Evolutionary conservation across 2,329 filamentous ascomycete species (phyloP).

Genomic region (Hypocrella siamensis): DNA sequence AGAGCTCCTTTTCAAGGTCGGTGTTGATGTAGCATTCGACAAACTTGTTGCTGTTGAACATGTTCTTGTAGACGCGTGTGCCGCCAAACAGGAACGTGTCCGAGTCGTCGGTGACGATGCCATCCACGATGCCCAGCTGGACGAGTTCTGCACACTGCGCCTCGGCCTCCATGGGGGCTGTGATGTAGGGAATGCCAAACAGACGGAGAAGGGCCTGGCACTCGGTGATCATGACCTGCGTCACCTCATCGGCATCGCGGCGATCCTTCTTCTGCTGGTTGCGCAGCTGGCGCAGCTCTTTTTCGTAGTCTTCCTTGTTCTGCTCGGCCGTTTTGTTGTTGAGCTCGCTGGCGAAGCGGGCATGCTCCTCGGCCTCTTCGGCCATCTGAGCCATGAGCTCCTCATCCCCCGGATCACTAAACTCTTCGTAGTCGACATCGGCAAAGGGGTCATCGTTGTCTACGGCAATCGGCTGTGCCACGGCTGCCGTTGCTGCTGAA

Average conservation of each 20-base stretch:
- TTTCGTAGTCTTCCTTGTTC: constrained; percentile 67
- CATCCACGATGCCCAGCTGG: constrained; percentile 73
- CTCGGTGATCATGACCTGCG: constrained; percentile 87
- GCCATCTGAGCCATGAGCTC: constrained; percentile 77
- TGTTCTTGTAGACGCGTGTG: constrained; percentile 95
- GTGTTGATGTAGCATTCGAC: constrained; percentile 84
- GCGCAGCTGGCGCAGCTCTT: constrained; percentile 71
- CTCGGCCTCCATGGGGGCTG: constrained; percentile 97
- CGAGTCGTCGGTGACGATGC: constrained; percentile 93
- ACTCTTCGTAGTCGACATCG: constrained; percentile 54
- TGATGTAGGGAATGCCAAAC: constrained; percentile 92
- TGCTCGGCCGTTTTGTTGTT: constrained; percentile 59
- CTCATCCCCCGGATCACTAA: constrained; percentile 83
- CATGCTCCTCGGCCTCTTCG: constrained; percentile 84
- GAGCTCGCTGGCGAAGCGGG: constrained; percentile 75
- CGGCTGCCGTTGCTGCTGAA: no score
- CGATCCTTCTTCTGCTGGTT: constrained; percentile 94
- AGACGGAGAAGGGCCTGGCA: constrained; percentile 80
- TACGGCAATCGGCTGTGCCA: neutral
- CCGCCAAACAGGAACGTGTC: constrained; percentile 96
- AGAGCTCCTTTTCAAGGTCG: constrained; percentile 81
- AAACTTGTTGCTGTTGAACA: constrained; percentile 98
- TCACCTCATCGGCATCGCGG: constrained; percentile 91
- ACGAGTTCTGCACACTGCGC: constrained; percentile 94
- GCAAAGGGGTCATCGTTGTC: constrained; percentile 27